These are phyloP conservation scores for Exophiala sideris DNA, from an alignment of 2,329 filamentous ascomycete genomes.

Conservation along the genomic window DNA sequence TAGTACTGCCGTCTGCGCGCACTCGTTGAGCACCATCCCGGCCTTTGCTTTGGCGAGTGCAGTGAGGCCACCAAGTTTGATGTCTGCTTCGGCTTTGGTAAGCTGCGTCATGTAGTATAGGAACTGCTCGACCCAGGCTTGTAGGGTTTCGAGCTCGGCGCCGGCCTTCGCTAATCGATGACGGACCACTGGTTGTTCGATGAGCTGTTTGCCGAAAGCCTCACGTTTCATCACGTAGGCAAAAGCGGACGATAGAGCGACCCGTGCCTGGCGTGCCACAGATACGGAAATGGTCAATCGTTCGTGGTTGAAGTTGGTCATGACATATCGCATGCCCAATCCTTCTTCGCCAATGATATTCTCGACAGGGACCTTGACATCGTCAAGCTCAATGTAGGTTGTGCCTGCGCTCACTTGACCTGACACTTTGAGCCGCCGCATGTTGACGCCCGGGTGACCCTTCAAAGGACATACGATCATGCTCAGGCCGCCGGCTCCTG, in stretches of 20 bases:
- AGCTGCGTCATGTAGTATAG: slow-evolving; percentile 54
- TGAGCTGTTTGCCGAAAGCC: slow-evolving; percentile 64
- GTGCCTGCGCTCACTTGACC: slow-evolving; percentile 66
- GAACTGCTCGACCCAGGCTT: slow-evolving; percentile 57
- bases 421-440: slow-evolving; percentile 64
- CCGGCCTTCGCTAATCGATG: slow-evolving; percentile 69
- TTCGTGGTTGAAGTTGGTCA: slow-evolving; percentile 79
- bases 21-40: slow-evolving; percentile 68
- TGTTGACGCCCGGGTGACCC: slow-evolving; percentile 61
- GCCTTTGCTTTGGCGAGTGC: slow-evolving; percentile 69
- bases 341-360: slow-evolving; percentile 69
- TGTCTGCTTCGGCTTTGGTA: slow-evolving; percentile 37
- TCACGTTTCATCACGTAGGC: slow-evolving; percentile 63
- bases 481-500: slow-evolving; percentile 61
- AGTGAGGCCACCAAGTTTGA: slow-evolving; percentile 65
- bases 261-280: slow-evolving; percentile 59
- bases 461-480: slow-evolving; percentile 70
- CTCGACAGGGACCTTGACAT: slow-evolving; percentile 65
- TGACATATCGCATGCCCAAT: slow-evolving; percentile 68
- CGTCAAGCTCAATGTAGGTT: slow-evolving; percentile 72
- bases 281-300: slow-evolving; percentile 64
- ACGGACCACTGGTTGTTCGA: slow-evolving; percentile 71
- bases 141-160: slow-evolving; percentile 64
- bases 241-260: slow-evolving; percentile 58
- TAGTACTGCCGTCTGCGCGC: slow-evolving; percentile 64